Evolutionary conservation across 352 stramenopile genomes (phyloP), one percentile per base, ranked within the genome.

Genomic region (Thraustochytrium sp.): DNA sequence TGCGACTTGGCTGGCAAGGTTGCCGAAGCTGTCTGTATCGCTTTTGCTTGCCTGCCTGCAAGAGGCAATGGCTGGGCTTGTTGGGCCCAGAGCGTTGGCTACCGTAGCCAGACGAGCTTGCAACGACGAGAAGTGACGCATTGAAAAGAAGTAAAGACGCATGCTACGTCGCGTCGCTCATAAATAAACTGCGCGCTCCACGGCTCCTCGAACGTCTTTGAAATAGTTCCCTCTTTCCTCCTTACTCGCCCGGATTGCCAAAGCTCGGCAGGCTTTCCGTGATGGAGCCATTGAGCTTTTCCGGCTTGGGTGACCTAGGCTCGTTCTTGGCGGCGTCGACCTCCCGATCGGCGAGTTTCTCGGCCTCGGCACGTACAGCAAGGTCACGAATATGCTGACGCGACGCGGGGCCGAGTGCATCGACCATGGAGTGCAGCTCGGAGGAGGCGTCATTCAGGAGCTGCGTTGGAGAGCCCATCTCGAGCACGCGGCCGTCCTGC

Each of bases 401-500:
- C 38, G 49, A 68, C 16, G 49, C 72, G 11, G 75, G 75, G 54
- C 75, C 75, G 9, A 84, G 37, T 18, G 55, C 59, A n/a, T 9
- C 53, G 5, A 84, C 75, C 56, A 84, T 83, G 5, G 29, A 42
- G 2, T 51, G 34, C 23, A 84, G 34, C 49, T 83, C 75, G 13
- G 31, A 9, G 26, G 26, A 75, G 23, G 46, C 0, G 42, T 80
- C 46, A 16, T 31, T 18, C 13, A 80, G 44, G 9, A 80, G 51
- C 18, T 42, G 4, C 21, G 37, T 44, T n/a, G 76, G 76, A 5
- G 76, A 23, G 21, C 44, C 76, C 2, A 76, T 56, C 87, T 98
- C 94, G 29, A 89, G 92, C 21, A 94, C 91, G 29, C 87, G 89
- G n/a, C 96, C 96, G 61, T 93, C 87, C 77, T 97, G 94, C 89